Base-by-base conservation (phyloP, 2,329 filamentous ascomycete species). In the Gnomoniopsis smithogilvyi region DNA sequence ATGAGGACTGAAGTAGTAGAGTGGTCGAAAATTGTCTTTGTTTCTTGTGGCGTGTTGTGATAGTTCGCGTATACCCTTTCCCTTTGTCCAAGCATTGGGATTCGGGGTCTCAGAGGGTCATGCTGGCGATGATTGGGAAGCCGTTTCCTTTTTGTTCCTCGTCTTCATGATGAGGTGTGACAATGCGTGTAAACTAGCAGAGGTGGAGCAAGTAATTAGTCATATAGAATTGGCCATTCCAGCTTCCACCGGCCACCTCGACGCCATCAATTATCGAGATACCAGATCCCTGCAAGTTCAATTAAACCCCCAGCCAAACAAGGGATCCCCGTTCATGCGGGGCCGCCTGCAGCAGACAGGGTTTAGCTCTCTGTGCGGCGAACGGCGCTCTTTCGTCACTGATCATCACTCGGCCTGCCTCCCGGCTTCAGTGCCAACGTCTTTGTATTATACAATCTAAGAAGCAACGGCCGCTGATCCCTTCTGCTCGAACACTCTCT, bases 1-100 rank as follows among this genome's bases (percentile, higher is more conserved):
- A 96, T 76, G 91, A 94, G 72, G 81, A 90, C 47, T 90, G 66
- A 76, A 26, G 15, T 11, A 11, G 15, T 51, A 30, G 12, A 21
- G 11, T 52, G 46, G 47, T 34, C 2, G 34, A 30, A 11, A 14
- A 21, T 48, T 54, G 21, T 54, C 53, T 49, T 55, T 52, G 41
- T 21, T n/a, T 58, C 21, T 34, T 51, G 41, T n/a, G 52, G 17
- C 26, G 41, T 54, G 54, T 57, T 62, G 65, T 62, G 61, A 64
- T 62, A 58, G 62, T 63, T 41, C 24, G 54, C 54, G 51, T 57
- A 60, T 60, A 62, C 59, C 59, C 59, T 51, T 26, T 33, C 48
- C 38, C 38, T 19, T 43, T 43, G 14, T 43, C 51, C 46, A 57
- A 24, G 19, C 19, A 21, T 15, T 24, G 45, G n/a, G 45, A 2